Percentiles rank a stretch among this genome's conserved stretches.
Evolutionary conservation across 176 grass and related monocot species (phyloP).

Genomic region (Triticum aestivum): DNA sequence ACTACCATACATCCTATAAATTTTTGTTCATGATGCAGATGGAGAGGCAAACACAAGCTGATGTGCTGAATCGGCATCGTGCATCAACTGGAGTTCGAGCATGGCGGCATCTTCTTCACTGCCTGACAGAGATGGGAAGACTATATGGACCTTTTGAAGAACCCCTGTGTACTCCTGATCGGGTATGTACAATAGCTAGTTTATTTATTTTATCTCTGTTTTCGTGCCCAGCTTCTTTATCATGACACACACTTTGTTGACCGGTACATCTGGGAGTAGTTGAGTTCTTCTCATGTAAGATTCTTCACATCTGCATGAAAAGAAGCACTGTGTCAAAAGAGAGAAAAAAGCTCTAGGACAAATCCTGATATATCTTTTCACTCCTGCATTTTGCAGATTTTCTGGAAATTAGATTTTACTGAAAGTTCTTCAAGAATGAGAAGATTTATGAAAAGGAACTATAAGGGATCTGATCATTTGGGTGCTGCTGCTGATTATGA

Average conservation of each 20-base stretch:
- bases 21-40: conserved; percentile 67
- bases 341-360: background rate
- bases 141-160: conserved; percentile 87
- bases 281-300: conserved; percentile 19
- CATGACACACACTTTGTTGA: conserved; percentile 30
- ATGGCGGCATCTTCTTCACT: conserved; percentile 97
- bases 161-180: conserved; percentile 60
- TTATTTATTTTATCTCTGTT: conserved; percentile 1
- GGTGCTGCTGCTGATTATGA: conserved; percentile 95
- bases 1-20: conserved; percentile 10
- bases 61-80: conserved; percentile 61
- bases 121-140: conserved; percentile 77
- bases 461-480: conserved; percentile 89
- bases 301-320: conserved; percentile 21
- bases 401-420: conserved; percentile 94
- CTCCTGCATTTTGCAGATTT: conserved; percentile 48
- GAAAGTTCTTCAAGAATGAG: conserved; percentile 99
- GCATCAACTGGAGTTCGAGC: conserved; percentile 71
- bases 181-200: conserved; percentile 51
- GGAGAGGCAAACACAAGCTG: conserved; percentile 81
- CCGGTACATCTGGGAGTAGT: conserved; percentile 19
- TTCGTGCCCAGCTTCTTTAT: conserved; percentile 16
- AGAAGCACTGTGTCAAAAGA: conserved; percentile 2
- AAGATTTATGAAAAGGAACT: conserved; percentile 96
- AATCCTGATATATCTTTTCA: conserved; percentile 16